Evolutionary conservation across 2,329 filamentous ascomycete species (phyloP).

Genomic region (Paecilomyces fulvus): DNA sequence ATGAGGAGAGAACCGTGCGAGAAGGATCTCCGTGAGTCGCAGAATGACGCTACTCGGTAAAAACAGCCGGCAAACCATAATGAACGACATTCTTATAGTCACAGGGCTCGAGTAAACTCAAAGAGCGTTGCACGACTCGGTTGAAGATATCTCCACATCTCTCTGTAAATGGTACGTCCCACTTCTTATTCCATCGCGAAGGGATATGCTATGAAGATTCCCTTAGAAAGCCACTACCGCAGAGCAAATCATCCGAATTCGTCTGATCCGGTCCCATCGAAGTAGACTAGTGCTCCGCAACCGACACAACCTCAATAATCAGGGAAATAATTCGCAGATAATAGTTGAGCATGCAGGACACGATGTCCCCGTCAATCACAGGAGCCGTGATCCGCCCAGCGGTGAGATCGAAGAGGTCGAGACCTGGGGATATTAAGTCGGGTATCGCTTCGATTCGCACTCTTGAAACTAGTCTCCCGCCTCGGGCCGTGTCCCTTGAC

Average conservation of each 20-base stretch:
- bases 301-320: not conserved
- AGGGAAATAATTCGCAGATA: not conserved
- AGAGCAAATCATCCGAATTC: not conserved
- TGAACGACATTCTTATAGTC: not conserved
- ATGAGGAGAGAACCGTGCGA: not conserved
- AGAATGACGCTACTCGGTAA: not conserved
- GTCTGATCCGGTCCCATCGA: not conserved
- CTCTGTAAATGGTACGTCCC: not conserved
- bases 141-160: not conserved
- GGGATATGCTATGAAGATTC: not conserved
- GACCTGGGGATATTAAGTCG: not conserved
- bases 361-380: not conserved
- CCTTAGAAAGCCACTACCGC: too few relatives aligned
- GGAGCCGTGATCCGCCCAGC: not conserved
- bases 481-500: not conserved
- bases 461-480: not conserved
- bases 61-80: not conserved
- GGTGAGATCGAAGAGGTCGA: not conserved
- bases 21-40: too few relatives aligned
- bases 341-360: not conserved
- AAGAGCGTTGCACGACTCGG: too few relatives aligned
- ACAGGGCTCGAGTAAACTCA: not conserved
- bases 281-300: not conserved
- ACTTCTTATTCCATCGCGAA: not conserved
- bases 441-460: not conserved